Base-by-base conservation (phyloP, 2,329 filamentous ascomycete species). In the Penicillium griseofulvum region DNA sequence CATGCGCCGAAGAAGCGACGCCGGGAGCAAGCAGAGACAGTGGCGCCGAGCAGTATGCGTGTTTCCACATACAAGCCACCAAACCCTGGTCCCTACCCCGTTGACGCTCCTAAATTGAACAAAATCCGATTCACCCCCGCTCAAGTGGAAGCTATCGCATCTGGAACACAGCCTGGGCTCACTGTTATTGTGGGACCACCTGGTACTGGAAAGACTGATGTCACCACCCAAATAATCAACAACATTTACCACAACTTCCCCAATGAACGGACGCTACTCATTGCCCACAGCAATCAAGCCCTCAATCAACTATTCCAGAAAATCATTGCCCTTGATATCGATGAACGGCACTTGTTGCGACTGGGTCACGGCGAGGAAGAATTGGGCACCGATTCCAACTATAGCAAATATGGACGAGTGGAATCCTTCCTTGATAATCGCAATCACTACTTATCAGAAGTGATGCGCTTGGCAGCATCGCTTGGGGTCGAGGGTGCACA, bases 221-320 rank as follows among this genome's bases (percentile, higher is more conserved):
- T 99, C 50, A 92, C 91, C 45, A 97, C 93, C 5, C 94, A 99
- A 73, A 95, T 97, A 71, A 99, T 99, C 76, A 97, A 90, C 78
- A 97, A 97, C 72, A 89, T 99, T 65, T 99, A 99, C 70, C 93
- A 97, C 78, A 96, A 97, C 75, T 99, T 97, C 71, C 92, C 94
- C 8, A 81, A 87, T 60, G 91, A 99, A 73, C 88, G 91, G 65
- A 99, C 94, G 0, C 78, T 99, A 17, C 84, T 99, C 38, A 86
- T 99, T 60, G 94, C 94, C 5, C 94, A 99, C 73, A 97, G 93
- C 74, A 99, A 99, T 69, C 95, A 99, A 73, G 95, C 94, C 2
- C 80, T 99, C 10, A 99, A 99, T 68, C 94, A 99, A 71, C 81
- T 99, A 1, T 99, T 99, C 76, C 90, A 95, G 66, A 99, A 99